These are phyloP conservation scores for Purpureocillium lavendulum DNA, from an alignment of 2,329 filamentous ascomycete genomes.

Conservation along the genomic window DNA sequence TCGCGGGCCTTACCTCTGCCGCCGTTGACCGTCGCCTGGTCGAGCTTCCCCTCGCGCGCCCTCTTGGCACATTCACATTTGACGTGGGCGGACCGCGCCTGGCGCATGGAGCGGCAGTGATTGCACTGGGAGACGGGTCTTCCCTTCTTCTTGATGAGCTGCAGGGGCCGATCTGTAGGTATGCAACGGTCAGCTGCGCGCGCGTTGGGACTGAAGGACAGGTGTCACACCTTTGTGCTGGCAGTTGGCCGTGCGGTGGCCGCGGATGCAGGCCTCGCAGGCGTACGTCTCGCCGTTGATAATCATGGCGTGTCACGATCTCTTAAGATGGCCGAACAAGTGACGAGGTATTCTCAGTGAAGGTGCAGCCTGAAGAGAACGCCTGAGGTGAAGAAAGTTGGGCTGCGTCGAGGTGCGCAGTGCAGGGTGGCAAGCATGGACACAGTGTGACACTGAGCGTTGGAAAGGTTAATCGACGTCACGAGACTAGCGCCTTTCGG, in stretches of 20 bases:
- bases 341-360: no score
- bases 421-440: no score
- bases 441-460: no score
- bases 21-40: neutral
- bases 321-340: no score
- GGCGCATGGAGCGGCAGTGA: constrained; percentile 4
- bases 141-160: constrained; percentile 1
- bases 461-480: no score
- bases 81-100: constrained; percentile 2
- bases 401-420: no score
- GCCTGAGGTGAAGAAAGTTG: no score
- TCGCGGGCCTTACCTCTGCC: neutral
- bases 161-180: constrained; percentile 1
- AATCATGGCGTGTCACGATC: neutral
- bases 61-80: constrained; percentile 2
- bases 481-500: no score
- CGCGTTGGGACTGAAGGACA: neutral
- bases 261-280: constrained; percentile 1
- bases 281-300: constrained; percentile 2
- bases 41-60: neutral
- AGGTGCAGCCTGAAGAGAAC: no score
- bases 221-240: constrained; percentile 1
- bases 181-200: neutral
- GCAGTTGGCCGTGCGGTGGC: constrained; percentile 1
- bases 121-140: constrained; percentile 3